Evolutionary conservation across 2,329 filamentous ascomycete species (phyloP), one percentile per base, ranked within the genome.

Genomic region (Stemphylium beticola): DNA sequence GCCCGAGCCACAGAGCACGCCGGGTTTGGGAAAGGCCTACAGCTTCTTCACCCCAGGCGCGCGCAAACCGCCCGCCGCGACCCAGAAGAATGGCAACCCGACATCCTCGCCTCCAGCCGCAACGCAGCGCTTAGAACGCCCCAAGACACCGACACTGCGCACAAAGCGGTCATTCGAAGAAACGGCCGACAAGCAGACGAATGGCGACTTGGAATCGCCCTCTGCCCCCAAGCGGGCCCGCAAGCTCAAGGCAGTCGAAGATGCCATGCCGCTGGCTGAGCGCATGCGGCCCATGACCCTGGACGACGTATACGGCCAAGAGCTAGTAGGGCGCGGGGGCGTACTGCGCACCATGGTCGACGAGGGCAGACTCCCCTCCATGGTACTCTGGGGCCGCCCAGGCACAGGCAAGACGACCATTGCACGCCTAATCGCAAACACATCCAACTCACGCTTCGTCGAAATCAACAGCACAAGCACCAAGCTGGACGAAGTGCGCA

Each of bases 391-490:
- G 91, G 91, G 91, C 29, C 85, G 84, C 1, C 87, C 90, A 0
- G 91, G 91, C 5, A 33, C 32, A n/a, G 91, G 91, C 60, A 95
- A 95, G 79, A 95, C 91, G 2, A 95, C 95, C 0, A 97, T 99
- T 64, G 95, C 95, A 17, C 83, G 95, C 4, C 91, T 96, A 43
- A 92, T 99, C 55, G 91, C 95, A 3, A 86, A 87, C 14, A 88
- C 87, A 71, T 91, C 91, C 1, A 91, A 89, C 8, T 89, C 88
- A 49, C 85, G 93, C 11, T 98, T 98, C 74, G 66, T 68, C 49
- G 95, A 99, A 80, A 93, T 98, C 78, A 97, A 96, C 76, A 93
- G 92, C 58, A 97, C 93, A 2, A 92, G 87, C 64, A 89, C 88
- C 6, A 93, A 93, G 1, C 90, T 98, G 15, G 87, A 84, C 20